phyloP scores from a whole-genome alignment of 2,329 filamentous ascomycete species.

The Nemania sp. region DNA sequence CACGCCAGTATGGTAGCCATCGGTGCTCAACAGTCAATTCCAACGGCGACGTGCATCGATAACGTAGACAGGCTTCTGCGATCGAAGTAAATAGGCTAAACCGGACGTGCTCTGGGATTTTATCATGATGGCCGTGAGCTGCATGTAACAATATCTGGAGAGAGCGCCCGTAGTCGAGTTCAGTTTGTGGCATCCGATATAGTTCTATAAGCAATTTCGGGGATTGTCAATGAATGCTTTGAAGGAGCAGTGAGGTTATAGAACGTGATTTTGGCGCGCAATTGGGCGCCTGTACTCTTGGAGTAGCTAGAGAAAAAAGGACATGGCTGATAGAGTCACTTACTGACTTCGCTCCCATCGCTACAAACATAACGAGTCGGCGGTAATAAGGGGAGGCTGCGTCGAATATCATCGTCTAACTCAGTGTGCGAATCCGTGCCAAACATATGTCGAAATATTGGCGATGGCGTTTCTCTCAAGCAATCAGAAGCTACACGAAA shows the following conservation, averaged over 20 bases:
- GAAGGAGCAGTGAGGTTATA: not conserved
- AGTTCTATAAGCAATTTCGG: conserved; percentile 44
- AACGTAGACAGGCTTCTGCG: conserved; percentile 62
- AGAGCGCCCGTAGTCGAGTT: conserved; percentile 57
- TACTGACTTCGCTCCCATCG: conserved; percentile 57
- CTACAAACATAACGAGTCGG: conserved; percentile 51
- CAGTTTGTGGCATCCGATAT: conserved; percentile 66
- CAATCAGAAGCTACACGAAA: conserved; percentile 66
- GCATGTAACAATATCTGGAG: conserved; percentile 64
- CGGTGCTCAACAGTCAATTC: conserved; percentile 63
- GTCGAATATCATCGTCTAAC: conserved; percentile 43
- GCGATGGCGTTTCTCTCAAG: conserved; percentile 62
- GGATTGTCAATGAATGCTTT: not conserved
- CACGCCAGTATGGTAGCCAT: conserved; percentile 64
- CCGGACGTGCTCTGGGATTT: conserved; percentile 59
- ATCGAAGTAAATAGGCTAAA: conserved; percentile 65
- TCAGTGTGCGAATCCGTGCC: conserved; percentile 50
- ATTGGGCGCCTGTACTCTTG: not conserved
- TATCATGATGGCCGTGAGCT: conserved; percentile 61
- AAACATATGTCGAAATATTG: conserved; percentile 64
- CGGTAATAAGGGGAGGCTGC: conserved; percentile 50
- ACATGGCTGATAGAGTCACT: not conserved
- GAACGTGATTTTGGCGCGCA: not conserved
- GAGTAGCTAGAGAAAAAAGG: not conserved
- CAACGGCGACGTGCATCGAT: conserved; percentile 64